Evolutionary conservation across 2,329 filamentous ascomycete species (phyloP).

Genomic region (Aspergillus nomiae): DNA sequence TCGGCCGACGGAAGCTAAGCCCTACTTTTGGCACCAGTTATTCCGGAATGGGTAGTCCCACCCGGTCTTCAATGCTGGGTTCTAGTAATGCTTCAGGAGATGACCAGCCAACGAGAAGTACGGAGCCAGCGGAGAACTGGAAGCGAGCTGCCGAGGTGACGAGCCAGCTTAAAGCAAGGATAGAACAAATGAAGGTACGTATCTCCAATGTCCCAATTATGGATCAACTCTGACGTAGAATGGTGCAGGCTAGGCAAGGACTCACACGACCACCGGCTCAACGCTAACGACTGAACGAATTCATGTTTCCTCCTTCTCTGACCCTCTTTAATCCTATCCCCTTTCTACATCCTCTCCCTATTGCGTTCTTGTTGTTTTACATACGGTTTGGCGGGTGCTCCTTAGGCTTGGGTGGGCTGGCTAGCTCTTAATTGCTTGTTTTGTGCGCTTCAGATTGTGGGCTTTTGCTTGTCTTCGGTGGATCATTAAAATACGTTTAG

Average conservation of each 20-base stretch:
- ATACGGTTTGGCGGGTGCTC: conserved; percentile 11
- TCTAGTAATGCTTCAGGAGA: conserved; percentile 41
- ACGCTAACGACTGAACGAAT: conserved; percentile 37
- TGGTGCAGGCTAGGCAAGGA: conserved; percentile 47
- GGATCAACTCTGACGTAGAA: conserved; percentile 6
- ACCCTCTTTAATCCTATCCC: conserved; percentile 12
- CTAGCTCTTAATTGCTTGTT: conserved; percentile 9
- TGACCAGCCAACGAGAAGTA: conserved; percentile 33
- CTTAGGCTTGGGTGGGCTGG: conserved; percentile 14
- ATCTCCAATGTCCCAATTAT: neutral
- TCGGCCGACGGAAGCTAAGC: conserved; percentile 47
- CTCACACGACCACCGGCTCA: conserved; percentile 41
- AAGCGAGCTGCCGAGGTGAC: conserved; percentile 96
- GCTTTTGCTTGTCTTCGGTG: conserved; percentile 1
- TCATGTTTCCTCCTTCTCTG: conserved; percentile 13
- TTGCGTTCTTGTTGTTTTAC: conserved; percentile 7
- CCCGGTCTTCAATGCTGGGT: conserved; percentile 35
- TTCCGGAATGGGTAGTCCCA: conserved; percentile 42
- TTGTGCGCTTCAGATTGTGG: conserved; percentile 6
- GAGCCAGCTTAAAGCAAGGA: conserved; percentile 93
- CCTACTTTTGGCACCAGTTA: conserved; percentile 41
- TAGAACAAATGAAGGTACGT: conserved; percentile 91
- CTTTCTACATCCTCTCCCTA: conserved; percentile 11
- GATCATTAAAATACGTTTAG: neutral
- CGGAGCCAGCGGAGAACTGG: conserved; percentile 83